Evolutionary conservation across 257 asterid species (phyloP), one percentile per base, ranked within the genome.

Genomic region (Primulina tabacum): DNA sequence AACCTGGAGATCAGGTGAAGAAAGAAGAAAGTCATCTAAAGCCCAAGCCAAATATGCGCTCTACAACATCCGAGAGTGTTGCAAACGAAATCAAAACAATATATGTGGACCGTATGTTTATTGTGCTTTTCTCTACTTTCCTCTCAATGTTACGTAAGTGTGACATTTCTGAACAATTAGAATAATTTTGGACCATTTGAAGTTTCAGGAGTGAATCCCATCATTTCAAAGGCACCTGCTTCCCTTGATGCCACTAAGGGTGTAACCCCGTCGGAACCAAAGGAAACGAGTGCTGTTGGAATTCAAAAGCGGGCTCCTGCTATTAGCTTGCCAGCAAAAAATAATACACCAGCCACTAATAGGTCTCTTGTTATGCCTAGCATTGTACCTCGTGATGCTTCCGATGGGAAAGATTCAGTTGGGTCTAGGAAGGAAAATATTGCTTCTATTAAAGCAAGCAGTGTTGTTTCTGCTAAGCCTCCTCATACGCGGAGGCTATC

Each of bases 81-180:
- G 83, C 95, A 62, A 88, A 84, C 85, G 96, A 89, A 53, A 89
- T 94, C 74, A 94, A 94, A 85, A 94, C 94, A 53, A 94, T 94
- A 73, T 91, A 94, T 53, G 92, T 94, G 29, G 99, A 94, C 88
- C 62, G 99, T 89, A 82, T 86, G 99, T 85, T 74, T 61, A 34
- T 71, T 53, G 28, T 71, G 61, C 64, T 30, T 70, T 43, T 81
- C 56, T 71, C 55, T 38, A 47, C 18, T 20, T 70, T 64, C 56
- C 60, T 69, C 8, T 11, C 40, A 0, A 29, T 14, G 34, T 26
- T 50, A 1, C 43, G 38, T 34, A 26, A n/a, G 38, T 70, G 8
- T 37, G 38, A 55, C 65, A 37, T 65, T 67, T 77, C 64, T 52
- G 65, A 30, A 7, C 57, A 32, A 53, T 77, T 58, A 73, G 58